Percentiles rank a stretch among this genome's conserved stretches.
phyloP scores from a whole-genome alignment of 2,329 filamentous ascomycete genomes.

The Atkinsonella hypoxylon region DNA sequence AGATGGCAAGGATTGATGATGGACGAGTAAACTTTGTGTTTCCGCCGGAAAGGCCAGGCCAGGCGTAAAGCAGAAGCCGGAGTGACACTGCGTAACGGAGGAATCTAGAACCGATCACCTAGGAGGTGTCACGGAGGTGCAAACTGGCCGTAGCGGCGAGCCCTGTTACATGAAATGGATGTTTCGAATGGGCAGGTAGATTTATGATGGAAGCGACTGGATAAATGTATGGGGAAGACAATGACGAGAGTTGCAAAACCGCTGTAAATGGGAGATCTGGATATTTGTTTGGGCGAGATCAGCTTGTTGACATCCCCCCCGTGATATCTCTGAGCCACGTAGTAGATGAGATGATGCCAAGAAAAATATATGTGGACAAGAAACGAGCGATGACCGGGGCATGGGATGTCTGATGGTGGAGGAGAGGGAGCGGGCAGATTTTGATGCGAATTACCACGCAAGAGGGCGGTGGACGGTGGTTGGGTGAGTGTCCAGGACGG shows the following conservation, averaged over 20 bases:
- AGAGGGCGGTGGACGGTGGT: background rate
- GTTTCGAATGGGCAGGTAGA: background rate
- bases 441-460: background rate
- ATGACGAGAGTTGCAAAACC: background rate
- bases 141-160: background rate
- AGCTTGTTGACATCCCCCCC: background rate
- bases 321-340: background rate
- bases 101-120: background rate
- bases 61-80: background rate
- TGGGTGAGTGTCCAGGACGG: too few relatives aligned
- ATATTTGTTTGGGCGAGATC: background rate
- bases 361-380: background rate
- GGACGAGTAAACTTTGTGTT: background rate
- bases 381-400: background rate
- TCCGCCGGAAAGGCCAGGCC: background rate
- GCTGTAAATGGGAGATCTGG: background rate
- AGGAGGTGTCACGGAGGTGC: constrained; percentile 2
- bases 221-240: background rate
- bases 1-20: background rate
- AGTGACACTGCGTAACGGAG: background rate
- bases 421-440: background rate
- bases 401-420: background rate
- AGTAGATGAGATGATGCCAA: background rate
- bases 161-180: background rate
- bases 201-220: background rate